phyloP scores from a whole-genome alignment of 2,329 filamentous ascomycete species.

The Trichophyton simii region DNA sequence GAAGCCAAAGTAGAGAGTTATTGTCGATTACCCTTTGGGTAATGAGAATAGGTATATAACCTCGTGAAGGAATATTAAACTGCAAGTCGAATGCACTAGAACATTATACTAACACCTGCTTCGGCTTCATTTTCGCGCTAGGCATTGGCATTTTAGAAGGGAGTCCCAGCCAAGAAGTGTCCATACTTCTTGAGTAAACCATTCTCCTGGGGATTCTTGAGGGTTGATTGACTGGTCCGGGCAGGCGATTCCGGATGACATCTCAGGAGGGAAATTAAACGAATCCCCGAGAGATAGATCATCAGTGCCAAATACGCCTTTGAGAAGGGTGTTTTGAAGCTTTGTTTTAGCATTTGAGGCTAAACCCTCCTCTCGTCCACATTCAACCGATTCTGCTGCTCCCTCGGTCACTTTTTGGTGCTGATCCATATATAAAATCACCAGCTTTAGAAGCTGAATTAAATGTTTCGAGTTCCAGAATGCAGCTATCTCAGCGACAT shows the following conservation, averaged over 20 bases:
- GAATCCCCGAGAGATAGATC: slow-evolving; percentile 21
- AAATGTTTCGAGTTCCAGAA: slow-evolving; percentile 27
- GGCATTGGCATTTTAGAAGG: slow-evolving; percentile 1
- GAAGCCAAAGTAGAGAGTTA: no score
- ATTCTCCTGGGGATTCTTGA: slow-evolving; percentile 26
- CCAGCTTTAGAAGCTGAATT: slow-evolving; percentile 24
- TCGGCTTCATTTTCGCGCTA: background rate
- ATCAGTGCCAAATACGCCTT: slow-evolving; percentile 29
- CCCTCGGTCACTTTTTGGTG: background rate
- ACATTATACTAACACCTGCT: background rate
- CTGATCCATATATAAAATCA: slow-evolving; percentile 17
- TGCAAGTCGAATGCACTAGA: background rate
- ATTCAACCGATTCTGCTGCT: background rate
- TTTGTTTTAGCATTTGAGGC: slow-evolving; percentile 17
- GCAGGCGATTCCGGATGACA: background rate
- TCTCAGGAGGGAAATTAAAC: slow-evolving; percentile 16
- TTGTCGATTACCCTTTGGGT: no score
- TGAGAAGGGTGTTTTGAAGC: slow-evolving; percentile 32
- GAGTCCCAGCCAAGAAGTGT: slow-evolving; percentile 46
- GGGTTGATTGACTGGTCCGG: background rate
- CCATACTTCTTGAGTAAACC: slow-evolving; percentile 48
- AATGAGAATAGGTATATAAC: background rate
- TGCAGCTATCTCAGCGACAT: slow-evolving; percentile 17
- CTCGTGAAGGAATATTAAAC: background rate
- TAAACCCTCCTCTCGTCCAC: background rate